Evolutionary conservation across 805 yeast genomes (phyloP).

Genomic region (Blastobotrys muscicola): DNA sequence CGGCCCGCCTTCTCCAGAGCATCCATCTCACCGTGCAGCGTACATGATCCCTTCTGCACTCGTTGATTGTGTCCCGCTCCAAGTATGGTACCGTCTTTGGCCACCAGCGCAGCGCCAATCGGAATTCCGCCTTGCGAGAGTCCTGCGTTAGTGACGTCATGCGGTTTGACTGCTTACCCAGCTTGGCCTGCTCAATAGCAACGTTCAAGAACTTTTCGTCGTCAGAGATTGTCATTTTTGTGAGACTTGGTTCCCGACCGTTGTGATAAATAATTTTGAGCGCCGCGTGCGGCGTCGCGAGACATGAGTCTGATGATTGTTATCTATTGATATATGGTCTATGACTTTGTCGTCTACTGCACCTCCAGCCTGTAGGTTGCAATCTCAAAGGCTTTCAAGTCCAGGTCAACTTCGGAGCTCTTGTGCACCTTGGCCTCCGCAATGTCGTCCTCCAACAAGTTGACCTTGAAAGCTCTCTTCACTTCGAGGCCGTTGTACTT

Average conservation of each 20-base stretch:
- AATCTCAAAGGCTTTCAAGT: slow-evolving; percentile 69
- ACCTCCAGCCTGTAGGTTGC: slow-evolving; percentile 46
- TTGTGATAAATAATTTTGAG: not conserved
- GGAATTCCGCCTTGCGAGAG: slow-evolving; percentile 85
- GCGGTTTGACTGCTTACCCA: slow-evolving; percentile 12
- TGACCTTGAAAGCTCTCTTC: slow-evolving; percentile 39
- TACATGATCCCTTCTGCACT: slow-evolving; percentile 74
- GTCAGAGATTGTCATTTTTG: slow-evolving; percentile 1
- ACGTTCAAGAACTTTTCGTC: slow-evolving; percentile 22
- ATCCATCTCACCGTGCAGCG: slow-evolving; percentile 86
- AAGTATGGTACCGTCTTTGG: slow-evolving; percentile 66
- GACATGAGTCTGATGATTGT: not conserved
- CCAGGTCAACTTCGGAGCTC: slow-evolving; percentile 32
- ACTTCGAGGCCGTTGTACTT: slow-evolving; percentile 16
- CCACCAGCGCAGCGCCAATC: slow-evolving; percentile 68
- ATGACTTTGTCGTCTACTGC: not conserved
- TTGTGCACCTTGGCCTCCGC: slow-evolving; percentile 24
- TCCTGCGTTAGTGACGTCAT: slow-evolving; percentile 31
- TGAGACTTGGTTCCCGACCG: not conserved
- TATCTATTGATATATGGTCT: not conserved
- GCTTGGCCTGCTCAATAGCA: slow-evolving; percentile 27
- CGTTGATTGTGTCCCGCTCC: slow-evolving; percentile 90
- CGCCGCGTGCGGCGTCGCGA: not conserved
- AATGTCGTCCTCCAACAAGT: slow-evolving; percentile 33
- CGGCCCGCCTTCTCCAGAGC: slow-evolving; percentile 89